Conservation (phyloP, 208 protist species). For the Herpetomonas tarakana region DNA sequence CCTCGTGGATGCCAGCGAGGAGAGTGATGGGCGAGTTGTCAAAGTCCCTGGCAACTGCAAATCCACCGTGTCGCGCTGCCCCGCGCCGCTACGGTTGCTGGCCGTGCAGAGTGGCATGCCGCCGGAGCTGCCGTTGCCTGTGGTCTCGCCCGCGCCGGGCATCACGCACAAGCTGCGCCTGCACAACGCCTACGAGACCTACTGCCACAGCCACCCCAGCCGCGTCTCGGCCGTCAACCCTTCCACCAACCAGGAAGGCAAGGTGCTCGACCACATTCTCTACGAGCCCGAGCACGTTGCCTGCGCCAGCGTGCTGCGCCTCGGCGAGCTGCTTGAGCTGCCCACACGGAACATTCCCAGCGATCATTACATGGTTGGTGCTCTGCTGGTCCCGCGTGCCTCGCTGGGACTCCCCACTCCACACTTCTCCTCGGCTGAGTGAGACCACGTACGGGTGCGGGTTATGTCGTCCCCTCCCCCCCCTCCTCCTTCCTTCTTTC, state of each 20-base stretch:
- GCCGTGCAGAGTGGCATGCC: too few species aligned
- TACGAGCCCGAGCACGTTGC: conserved; percentile 48
- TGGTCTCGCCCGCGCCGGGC: conserved; percentile 5
- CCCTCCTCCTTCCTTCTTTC: conserved; percentile 9
- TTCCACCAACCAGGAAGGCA: conserved; percentile 68
- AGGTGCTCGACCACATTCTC: conserved; percentile 86
- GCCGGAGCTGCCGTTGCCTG: too few species aligned
- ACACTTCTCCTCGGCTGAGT: too few species aligned
- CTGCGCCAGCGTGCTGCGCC: conserved; percentile 56
- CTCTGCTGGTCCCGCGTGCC: conserved; percentile 35
- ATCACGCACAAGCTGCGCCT: conserved; percentile 44
- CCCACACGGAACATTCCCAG: conserved; percentile 61
- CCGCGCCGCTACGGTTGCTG: too few species aligned
- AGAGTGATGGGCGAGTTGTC: too few species aligned
- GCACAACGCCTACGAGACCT: conserved; percentile 59
- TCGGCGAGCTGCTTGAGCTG: conserved; percentile 42
- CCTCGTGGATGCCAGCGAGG: too few species aligned
- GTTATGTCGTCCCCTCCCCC: neutral
- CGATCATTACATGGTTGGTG: conserved; percentile 84
- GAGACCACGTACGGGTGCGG: too few species aligned
- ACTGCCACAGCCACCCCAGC: conserved; percentile 52
- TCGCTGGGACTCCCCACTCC: too few species aligned
- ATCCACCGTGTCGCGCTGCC: too few species aligned
- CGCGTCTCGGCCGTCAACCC: conserved; percentile 72
- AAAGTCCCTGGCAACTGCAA: too few species aligned